These are phyloP conservation scores for Sphaerulina populicola DNA, from an alignment of 2,329 filamentous ascomycete genomes.

Conservation along the genomic window DNA sequence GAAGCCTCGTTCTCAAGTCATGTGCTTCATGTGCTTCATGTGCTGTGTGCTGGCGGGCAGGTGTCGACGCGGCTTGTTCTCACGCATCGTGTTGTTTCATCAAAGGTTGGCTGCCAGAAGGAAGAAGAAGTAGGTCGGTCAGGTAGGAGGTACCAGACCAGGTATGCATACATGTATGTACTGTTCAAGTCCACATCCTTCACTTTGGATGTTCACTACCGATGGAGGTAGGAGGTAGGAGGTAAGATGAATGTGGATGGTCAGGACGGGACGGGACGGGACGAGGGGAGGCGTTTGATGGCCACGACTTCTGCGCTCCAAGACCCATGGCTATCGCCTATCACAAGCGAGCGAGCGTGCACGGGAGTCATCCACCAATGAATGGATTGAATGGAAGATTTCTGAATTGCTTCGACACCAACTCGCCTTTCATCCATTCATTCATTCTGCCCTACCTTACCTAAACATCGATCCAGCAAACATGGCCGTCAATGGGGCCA, in stretches of 20 bases:
- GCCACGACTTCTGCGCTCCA: background rate
- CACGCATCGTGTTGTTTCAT: background rate
- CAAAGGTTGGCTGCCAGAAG: too few species aligned
- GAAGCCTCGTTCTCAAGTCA: constrained; percentile 1
- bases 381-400: background rate
- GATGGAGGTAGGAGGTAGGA: too few species aligned
- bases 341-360: constrained; percentile 1
- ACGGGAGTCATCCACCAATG: background rate
- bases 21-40: too few species aligned
- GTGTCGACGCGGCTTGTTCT: background rate
- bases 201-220: background rate
- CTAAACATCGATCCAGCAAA: background rate
- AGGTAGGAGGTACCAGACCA: too few species aligned
- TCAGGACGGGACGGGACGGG: too few species aligned
- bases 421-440: background rate
- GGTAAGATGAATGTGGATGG: too few species aligned
- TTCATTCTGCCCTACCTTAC: too few species aligned
- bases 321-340: constrained; percentile 6
- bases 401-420: background rate
- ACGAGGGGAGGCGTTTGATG: background rate
- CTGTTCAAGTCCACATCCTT: background rate
- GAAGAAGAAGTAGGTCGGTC: too few species aligned
- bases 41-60: too few species aligned
- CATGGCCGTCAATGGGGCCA: constrained; percentile 27
- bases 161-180: too few species aligned